Evolutionary conservation across 2,329 filamentous ascomycete species (phyloP), one percentile per base, ranked within the genome.

Genomic region (Mollisia scopiformis): DNA sequence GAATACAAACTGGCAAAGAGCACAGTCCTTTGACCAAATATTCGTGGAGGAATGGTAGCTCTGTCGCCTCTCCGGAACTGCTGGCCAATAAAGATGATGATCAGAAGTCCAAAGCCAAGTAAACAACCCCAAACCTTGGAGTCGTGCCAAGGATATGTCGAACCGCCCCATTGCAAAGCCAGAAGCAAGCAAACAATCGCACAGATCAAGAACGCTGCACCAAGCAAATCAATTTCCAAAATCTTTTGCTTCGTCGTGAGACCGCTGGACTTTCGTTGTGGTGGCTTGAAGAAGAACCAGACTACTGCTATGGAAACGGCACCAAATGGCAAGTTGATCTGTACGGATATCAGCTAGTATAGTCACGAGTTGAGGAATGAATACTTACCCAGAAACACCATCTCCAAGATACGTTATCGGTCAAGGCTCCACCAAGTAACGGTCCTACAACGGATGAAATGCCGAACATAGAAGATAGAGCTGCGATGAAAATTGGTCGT

Each of bases 11-110:
- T 69, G 1, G 74, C 70, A 21, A 63, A 72, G 1, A 73, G 63
- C 23, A 80, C 73, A 21, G 73, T 76, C 6, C 75, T 72, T 43
- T 78, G 72, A 1, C 63, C 65, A 10, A 84, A 62, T 39, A 85
- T 75, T 0, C 77, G 75, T 1, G 78, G 75, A 0, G 80, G 79
- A 7, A 86, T 76, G 72, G 84, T 84, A 23, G 83, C 82, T 6
- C 76, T 69, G 21, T 80, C 79, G 3, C 80, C 81, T 49, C 78
- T 74, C 23, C 70, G 76, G 59, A 74, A 78, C 65, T 82, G 77
- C 16, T 74, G 71, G 10, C 69, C 61, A 21, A 71, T 71, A 67
- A 80, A 82, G n/a, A 71, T 64, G 16, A 71, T 62, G 6, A 77
- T 65, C 13, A 76, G 52, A 2, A 73, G 52, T 21, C 62, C 71